These are phyloP conservation scores for Microdochium bolleyi DNA, from an alignment of 2,329 filamentous ascomycete genomes.

Conservation along the genomic window DNA sequence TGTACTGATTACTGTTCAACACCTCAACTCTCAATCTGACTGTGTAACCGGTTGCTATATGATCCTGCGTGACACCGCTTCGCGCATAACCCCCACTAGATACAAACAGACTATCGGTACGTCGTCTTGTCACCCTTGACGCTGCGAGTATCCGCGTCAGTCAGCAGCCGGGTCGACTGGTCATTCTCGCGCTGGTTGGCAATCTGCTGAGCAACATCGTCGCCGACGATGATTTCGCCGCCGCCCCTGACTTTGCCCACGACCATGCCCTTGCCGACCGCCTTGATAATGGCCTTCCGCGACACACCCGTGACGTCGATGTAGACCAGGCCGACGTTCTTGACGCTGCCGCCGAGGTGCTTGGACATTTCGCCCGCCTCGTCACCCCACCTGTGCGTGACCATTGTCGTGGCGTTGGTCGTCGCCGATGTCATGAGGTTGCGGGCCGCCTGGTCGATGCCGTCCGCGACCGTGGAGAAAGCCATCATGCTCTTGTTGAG, in stretches of 20 bases:
- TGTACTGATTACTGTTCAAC: too few relatives aligned
- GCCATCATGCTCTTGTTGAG: constrained; percentile 96
- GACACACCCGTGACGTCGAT: constrained; percentile 94
- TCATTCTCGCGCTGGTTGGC: neutral
- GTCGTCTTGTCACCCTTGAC: neutral
- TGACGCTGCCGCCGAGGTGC: constrained; percentile 75
- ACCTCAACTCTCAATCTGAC: too few relatives aligned
- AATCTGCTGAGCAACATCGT: constrained; percentile 35
- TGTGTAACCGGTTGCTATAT: too few relatives aligned
- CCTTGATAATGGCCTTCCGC: constrained; percentile 82
- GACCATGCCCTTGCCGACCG: constrained; percentile 94
- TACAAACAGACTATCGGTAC: neutral
- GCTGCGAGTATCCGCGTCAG: neutral
- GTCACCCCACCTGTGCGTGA: constrained; percentile 79
- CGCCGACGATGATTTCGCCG: constrained; percentile 65
- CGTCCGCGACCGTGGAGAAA: constrained; percentile 89
- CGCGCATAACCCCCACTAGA: too few relatives aligned
- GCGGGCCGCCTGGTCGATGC: constrained; percentile 79
- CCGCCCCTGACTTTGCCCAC: constrained; percentile 72
- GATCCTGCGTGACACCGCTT: too few relatives aligned
- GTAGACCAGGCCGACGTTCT: constrained; percentile 95
- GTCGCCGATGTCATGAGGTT: constrained; percentile 68
- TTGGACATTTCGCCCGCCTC: constrained; percentile 76
- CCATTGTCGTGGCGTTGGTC: constrained; percentile 73
- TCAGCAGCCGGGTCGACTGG: neutral